Conservation (phyloP, 1,284 basidiomycete species). For the Ceratobasidium sp. region DNA sequence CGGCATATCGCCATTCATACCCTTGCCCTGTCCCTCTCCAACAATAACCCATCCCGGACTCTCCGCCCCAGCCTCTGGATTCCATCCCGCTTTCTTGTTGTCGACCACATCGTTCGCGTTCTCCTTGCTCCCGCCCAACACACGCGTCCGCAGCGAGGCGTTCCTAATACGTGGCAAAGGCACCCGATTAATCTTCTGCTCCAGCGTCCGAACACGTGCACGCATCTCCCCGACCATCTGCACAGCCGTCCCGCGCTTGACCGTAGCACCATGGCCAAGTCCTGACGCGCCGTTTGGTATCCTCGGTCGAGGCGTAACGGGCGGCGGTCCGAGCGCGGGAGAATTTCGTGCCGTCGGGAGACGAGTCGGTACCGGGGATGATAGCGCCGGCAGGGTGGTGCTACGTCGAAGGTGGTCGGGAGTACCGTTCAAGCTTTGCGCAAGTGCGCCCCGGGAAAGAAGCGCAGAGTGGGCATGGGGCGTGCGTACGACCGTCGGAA, state of each 20-base stretch:
- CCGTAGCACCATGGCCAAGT: neutral
- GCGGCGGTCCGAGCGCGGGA: conserved; percentile 72
- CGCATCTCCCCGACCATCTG: conserved; percentile 92
- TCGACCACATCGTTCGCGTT: conserved; percentile 10
- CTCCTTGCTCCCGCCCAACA: conserved; percentile 30
- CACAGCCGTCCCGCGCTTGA: conserved; percentile 65
- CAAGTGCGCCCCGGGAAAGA: conserved; percentile 67
- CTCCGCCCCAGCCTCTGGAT: conserved; percentile 10
- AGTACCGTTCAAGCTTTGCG: conserved; percentile 59
- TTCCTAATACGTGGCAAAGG: conserved; percentile 58
- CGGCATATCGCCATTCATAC: conserved; percentile 9
- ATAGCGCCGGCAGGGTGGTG: conserved; percentile 6
- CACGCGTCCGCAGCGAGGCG: conserved; percentile 17
- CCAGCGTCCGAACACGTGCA: conserved; percentile 79
- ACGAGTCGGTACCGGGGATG: conserved; percentile 58
- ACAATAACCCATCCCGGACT: conserved; percentile 42
- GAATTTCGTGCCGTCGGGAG: conserved; percentile 58
- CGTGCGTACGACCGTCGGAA: conserved; percentile 51
- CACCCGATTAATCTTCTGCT: conserved; percentile 86
- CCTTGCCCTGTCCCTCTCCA: neutral
- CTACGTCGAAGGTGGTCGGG: conserved; percentile 33
- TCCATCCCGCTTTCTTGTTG: conserved; percentile 16
- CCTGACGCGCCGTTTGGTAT: conserved; percentile 45
- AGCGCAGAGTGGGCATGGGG: conserved; percentile 64
- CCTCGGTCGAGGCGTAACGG: conserved; percentile 56